These are phyloP conservation scores for Cladosporium sp. DNA, from an alignment of 2,329 filamentous ascomycete species.

Conservation along the genomic window DNA sequence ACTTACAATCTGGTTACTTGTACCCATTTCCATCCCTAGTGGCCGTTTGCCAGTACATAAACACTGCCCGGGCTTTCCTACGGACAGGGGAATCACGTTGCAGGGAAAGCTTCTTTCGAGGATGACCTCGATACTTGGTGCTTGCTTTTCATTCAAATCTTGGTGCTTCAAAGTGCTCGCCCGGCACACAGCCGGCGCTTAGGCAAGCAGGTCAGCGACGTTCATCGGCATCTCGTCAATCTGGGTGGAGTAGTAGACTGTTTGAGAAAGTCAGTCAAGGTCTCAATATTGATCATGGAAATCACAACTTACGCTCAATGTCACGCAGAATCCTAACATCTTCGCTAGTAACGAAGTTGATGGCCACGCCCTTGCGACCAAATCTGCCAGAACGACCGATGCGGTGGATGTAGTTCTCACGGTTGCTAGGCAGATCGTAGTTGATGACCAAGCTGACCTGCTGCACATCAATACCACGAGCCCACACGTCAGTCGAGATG, in stretches of 20 bases:
- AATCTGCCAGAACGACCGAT: constrained; percentile 99
- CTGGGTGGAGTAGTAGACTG: constrained; percentile 93
- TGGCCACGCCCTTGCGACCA: constrained; percentile 99
- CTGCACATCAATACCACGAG: constrained; percentile 99
- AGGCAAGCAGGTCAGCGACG: constrained; percentile 44
- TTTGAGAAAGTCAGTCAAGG: constrained; percentile 15
- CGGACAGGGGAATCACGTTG: neutral
- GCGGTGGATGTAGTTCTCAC: constrained; percentile 99
- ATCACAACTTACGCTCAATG: constrained; percentile 75
- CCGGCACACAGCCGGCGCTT: constrained; percentile 16
- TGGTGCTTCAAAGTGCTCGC: neutral
- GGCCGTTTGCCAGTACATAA: constrained; percentile 33
- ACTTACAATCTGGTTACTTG: constrained; percentile 34
- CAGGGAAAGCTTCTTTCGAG: neutral
- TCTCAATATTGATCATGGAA: neutral
- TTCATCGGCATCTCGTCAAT: constrained; percentile 99
- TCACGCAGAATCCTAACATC: constrained; percentile 99
- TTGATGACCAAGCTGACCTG: constrained; percentile 99
- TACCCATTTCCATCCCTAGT: constrained; percentile 40
- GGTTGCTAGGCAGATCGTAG: constrained; percentile 98
- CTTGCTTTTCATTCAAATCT: neutral
- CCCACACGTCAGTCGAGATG: constrained; percentile 95
- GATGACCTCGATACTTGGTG: neutral
- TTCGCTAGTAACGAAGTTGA: constrained; percentile 99
- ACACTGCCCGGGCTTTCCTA: neutral